phyloP scores from a whole-genome alignment of 306 rosid species.

The Albizia julibrissin region DNA sequence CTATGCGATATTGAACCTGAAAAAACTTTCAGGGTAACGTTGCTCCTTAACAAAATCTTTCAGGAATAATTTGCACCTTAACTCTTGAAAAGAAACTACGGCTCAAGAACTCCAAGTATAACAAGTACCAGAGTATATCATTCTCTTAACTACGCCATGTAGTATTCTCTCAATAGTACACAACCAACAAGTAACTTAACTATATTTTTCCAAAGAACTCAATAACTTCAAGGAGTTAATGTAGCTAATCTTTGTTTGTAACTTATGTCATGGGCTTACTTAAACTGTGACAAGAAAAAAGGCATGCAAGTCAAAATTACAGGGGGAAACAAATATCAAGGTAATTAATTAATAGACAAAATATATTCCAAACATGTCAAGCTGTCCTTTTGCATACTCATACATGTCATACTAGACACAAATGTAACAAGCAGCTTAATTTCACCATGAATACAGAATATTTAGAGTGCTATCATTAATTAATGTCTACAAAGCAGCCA shows the following conservation, averaged over 20 bases:
- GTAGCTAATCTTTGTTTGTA: background rate
- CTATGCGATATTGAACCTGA: rapidly evolving
- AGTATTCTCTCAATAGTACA: no score
- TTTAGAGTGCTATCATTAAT: slow-evolving; percentile 10
- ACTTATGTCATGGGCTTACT: background rate
- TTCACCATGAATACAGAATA: slow-evolving; percentile 13
- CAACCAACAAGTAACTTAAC: background rate
- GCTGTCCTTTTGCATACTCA: slow-evolving; percentile 6
- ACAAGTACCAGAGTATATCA: no score
- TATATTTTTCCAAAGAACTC: background rate
- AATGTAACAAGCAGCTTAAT: background rate
- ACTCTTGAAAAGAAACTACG: no score
- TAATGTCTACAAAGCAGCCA: slow-evolving; percentile 34
- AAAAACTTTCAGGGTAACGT: no score
- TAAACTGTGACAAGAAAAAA: background rate
- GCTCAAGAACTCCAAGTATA: no score
- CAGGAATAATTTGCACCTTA: no score
- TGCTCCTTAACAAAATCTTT: no score
- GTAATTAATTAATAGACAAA: no score
- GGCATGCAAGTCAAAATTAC: background rate
- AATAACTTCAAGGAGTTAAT: background rate
- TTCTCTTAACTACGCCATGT: no score
- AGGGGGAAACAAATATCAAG: background rate
- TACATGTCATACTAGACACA: slow-evolving; percentile 17
- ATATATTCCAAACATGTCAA: background rate